Percentiles rank a stretch among this genome's conserved stretches.
phyloP scores from a whole-genome alignment of 345 rosid species.

The Salix brachista region DNA sequence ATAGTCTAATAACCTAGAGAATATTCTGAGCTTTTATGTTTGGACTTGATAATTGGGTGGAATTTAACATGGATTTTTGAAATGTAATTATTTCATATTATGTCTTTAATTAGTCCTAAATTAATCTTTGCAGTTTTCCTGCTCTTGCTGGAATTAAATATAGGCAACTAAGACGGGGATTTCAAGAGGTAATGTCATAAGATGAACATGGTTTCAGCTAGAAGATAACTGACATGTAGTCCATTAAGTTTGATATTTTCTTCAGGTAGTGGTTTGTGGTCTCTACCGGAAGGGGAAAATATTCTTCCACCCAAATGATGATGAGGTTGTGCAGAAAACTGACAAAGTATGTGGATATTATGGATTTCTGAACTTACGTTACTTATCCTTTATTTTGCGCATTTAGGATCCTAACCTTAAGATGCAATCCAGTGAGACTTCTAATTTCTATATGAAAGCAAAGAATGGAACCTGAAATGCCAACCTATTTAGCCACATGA shows the following conservation, averaged over 20 bases:
- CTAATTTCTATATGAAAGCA: background rate
- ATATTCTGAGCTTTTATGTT: too few relatives aligned
- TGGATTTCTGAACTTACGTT: constrained; percentile 9
- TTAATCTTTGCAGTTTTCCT: constrained; percentile 84
- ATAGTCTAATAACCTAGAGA: too few relatives aligned
- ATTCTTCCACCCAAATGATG: constrained; percentile 78
- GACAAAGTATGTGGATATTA: constrained; percentile 55
- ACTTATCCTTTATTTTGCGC: background rate
- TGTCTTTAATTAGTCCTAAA: too few relatives aligned
- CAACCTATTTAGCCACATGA: background rate
- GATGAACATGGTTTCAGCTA: constrained; percentile 5
- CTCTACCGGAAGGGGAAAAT: constrained; percentile 68
- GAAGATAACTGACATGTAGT: constrained; percentile 3
- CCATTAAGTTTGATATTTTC: constrained; percentile 8
- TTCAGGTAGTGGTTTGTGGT: constrained; percentile 93
- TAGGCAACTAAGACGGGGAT: constrained; percentile 63
- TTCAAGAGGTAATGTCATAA: constrained; percentile 56
- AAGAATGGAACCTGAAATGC: background rate
- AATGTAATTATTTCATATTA: too few relatives aligned
- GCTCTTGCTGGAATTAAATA: constrained; percentile 58
- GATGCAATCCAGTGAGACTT: background rate
- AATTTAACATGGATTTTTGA: too few relatives aligned
- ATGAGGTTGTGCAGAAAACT: constrained; percentile 57
- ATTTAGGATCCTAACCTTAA: background rate
- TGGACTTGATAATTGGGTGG: too few relatives aligned